These are phyloP conservation scores for Malassezia restricta DNA, from an alignment of 1,284 basidiomycete genomes.

Conservation along the genomic window DNA sequence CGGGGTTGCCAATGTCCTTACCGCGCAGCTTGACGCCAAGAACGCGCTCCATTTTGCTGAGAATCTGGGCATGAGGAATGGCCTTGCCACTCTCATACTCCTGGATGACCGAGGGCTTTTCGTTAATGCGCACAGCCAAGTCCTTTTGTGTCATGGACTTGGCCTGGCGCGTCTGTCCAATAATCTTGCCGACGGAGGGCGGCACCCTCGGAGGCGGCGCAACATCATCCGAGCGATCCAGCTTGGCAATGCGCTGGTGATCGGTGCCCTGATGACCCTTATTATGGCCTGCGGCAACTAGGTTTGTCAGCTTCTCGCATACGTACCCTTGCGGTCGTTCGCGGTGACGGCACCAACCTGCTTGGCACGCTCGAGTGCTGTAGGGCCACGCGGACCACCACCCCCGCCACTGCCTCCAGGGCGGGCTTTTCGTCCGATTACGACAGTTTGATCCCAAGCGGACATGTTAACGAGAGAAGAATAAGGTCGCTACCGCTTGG, in stretches of 20 bases:
- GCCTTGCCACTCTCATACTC: conserved; percentile 78
- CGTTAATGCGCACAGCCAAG: conserved; percentile 79
- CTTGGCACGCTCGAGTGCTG: conserved; percentile 45
- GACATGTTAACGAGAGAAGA: conserved; percentile 5
- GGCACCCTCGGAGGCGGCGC: conserved; percentile 79
- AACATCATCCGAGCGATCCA: conserved; percentile 62
- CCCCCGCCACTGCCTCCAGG: conserved; percentile 50
- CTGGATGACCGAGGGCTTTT: conserved; percentile 72
- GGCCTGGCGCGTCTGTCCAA: conserved; percentile 67
- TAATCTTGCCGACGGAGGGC: conserved; percentile 69
- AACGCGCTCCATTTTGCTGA: conserved; percentile 78
- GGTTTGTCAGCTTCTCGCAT: background rate
- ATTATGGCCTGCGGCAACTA: conserved; percentile 33
- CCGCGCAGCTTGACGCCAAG: conserved; percentile 87
- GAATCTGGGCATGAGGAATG: conserved; percentile 75
- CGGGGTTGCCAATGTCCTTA: conserved; percentile 45
- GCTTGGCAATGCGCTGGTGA: conserved; percentile 41
- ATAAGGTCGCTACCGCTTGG: background rate
- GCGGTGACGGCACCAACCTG: conserved; percentile 49
- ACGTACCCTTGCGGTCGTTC: conserved; percentile 48
- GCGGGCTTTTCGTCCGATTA: conserved; percentile 64
- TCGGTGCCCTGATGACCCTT: conserved; percentile 38
- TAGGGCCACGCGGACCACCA: conserved; percentile 53
- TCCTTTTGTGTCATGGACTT: conserved; percentile 80
- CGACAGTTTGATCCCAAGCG: conserved; percentile 47